Evolutionary conservation across 2,329 filamentous ascomycete species (phyloP).

Genomic region (Beauveria scarabaeidicola): DNA sequence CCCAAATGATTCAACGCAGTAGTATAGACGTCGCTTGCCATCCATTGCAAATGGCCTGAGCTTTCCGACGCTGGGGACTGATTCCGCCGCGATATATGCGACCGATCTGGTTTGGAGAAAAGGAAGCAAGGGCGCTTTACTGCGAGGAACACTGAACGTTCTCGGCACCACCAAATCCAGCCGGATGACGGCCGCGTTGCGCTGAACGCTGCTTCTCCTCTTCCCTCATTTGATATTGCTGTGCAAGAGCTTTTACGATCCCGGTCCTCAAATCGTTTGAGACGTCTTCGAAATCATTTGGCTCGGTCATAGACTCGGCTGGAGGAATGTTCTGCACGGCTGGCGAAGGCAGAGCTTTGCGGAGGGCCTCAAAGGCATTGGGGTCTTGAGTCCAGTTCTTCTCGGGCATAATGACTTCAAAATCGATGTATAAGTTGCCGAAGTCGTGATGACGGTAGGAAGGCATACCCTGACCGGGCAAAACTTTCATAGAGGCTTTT

Average conservation of each 20-base stretch:
- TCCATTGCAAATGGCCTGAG: background rate
- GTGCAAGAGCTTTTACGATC: constrained; percentile 10
- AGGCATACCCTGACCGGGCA: constrained; percentile 96
- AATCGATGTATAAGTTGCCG: constrained; percentile 95
- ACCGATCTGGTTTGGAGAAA: background rate
- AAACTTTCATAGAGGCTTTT: constrained; percentile 80
- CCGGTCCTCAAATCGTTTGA: no score
- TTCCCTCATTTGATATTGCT: constrained; percentile 58
- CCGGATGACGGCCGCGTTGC: no score
- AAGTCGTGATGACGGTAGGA: constrained; percentile 89
- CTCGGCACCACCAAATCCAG: constrained; percentile 52
- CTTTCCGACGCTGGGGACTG: background rate
- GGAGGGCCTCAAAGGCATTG: constrained; percentile 68
- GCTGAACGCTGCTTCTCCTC: constrained; percentile 18
- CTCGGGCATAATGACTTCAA: constrained; percentile 93
- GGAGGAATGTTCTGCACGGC: constrained; percentile 58
- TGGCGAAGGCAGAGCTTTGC: constrained; percentile 72
- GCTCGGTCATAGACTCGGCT: constrained; percentile 81
- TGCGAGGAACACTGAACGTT: constrained; percentile 82
- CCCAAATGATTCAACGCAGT: no score
- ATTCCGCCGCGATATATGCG: background rate
- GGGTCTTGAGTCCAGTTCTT: constrained; percentile 59
- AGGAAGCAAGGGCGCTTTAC: constrained; percentile 39
- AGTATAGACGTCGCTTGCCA: no score
- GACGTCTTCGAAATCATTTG: constrained; percentile 77